A percentile compares a stretch with the other conserved stretches of the same genome.
Conservation (phyloP, 23 red algal species). For the Gracilaria caudata region DNA sequence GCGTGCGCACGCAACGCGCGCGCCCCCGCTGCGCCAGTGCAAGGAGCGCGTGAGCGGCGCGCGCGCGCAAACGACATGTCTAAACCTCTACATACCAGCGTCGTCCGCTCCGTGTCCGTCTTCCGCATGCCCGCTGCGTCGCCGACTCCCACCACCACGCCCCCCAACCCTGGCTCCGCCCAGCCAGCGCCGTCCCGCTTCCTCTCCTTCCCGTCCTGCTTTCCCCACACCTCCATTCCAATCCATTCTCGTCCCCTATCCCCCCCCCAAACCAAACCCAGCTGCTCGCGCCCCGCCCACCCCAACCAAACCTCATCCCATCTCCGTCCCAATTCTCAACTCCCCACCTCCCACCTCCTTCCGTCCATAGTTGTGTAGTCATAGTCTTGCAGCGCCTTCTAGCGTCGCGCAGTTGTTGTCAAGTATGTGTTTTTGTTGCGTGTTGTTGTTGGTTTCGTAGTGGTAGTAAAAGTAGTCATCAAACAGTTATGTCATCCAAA, state of each 20-base stretch:
- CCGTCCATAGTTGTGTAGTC: background rate
- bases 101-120: background rate
- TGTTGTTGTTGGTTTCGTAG: background rate
- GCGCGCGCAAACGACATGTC: background rate
- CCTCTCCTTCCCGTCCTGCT: background rate
- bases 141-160: background rate
- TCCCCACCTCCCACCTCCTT: background rate
- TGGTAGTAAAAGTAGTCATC: background rate
- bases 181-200: background rate
- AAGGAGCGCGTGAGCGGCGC: background rate
- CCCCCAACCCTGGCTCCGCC: background rate
- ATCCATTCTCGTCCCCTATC: background rate
- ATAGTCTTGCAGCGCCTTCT: background rate
- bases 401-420: background rate
- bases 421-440: background rate
- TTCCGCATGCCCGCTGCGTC: background rate
- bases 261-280: background rate
- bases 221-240: background rate
- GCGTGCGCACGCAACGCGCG: background rate
- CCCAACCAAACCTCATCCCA: background rate
- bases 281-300: background rate
- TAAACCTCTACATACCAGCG: background rate
- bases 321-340: background rate
- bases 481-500: background rate
- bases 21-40: constrained; percentile 25